Evolutionary conservation across 352 stramenopile species (phyloP), one percentile per base, ranked within the genome.

Genomic region (Discostella stelligera): DNA sequence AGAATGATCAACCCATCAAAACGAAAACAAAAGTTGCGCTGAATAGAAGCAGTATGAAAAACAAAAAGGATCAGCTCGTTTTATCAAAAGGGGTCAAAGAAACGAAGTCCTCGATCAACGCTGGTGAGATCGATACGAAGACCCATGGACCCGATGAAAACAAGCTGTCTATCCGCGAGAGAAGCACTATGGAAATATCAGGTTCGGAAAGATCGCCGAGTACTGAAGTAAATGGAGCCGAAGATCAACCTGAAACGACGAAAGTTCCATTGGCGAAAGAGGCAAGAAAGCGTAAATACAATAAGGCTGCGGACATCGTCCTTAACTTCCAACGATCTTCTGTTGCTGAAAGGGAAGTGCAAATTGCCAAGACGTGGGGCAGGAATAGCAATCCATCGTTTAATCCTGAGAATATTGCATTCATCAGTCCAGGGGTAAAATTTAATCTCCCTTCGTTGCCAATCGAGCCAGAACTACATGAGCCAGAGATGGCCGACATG

Each of bases 381-480:
- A 76, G 65, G 27, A 16, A 66, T 32, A 65, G 25, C 27, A 10
- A 8, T 21, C 50, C 27, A 16, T 46, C 30, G 4, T 61, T 32
- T 13, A 50, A 69, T 46, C n/a, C 27, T 1, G 52, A 65, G 21
- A 56, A 73, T 27, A 54, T 46, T 49, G 55, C 66, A 27, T 66
- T 73, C 3, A 46, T 81, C 3, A 81, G 55, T 48, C 59, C 59
- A 23, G 56, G 41, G 16, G 32, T 81, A 11, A 77, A 77, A 56
- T 73, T 82, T 46, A 64, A 77, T 64, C 55, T 77, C 23, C 67
- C 61, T 48, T 44, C 65, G 9, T 59, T 82, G 30, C 74, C 74
- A 11, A 63, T 74, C 9, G 74, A 82, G 52, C 55, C 74, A 32
- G 66, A 82, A 62, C 20, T 53, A 14, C 52, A n/a, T 11, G 56